These are phyloP conservation scores for Aspergillus pseudoglaucus DNA, from an alignment of 2,329 filamentous ascomycete species.

Conservation along the genomic window DNA sequence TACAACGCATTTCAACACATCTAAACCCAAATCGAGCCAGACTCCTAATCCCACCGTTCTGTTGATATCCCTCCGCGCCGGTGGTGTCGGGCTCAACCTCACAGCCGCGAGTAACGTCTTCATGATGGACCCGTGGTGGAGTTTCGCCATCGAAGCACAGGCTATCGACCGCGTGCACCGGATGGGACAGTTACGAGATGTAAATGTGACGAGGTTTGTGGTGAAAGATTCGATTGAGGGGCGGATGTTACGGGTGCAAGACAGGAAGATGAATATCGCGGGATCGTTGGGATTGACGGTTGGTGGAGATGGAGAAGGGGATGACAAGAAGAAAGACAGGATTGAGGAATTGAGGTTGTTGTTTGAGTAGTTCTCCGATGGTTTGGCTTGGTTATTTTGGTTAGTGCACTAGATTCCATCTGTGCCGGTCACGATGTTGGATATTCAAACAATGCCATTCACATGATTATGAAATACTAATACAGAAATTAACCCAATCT, in stretches of 20 bases:
- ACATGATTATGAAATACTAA: too few relatives aligned
- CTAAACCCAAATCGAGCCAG: background rate
- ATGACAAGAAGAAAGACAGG: slow-evolving; percentile 81
- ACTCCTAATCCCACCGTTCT: slow-evolving; percentile 48
- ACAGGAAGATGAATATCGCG: slow-evolving; percentile 83
- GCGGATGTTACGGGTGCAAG: slow-evolving; percentile 88
- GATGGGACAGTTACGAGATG: slow-evolving; percentile 86
- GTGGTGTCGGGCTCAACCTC: slow-evolving; percentile 88
- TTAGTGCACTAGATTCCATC: background rate
- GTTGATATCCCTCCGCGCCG: slow-evolving; percentile 77
- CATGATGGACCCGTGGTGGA: slow-evolving; percentile 99
- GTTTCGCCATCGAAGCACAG: slow-evolving; percentile 91
- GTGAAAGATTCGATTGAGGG: slow-evolving; percentile 89
- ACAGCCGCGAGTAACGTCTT: slow-evolving; percentile 84
- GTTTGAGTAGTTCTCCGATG: slow-evolving; percentile 41
- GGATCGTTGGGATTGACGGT: slow-evolving; percentile 93
- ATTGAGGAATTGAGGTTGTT: slow-evolving; percentile 94
- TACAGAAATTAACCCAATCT: background rate
- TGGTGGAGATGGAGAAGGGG: slow-evolving; percentile 78
- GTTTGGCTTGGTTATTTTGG: background rate
- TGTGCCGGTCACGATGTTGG: too few relatives aligned
- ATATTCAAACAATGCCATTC: too few relatives aligned
- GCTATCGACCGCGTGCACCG: slow-evolving; percentile 96
- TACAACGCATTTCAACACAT: slow-evolving; percentile 1
- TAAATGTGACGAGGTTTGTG: slow-evolving; percentile 81